Conservation (phyloP, 2,329 filamentous ascomycete genomes). For the Calonectria pseudoturangicola region DNA sequence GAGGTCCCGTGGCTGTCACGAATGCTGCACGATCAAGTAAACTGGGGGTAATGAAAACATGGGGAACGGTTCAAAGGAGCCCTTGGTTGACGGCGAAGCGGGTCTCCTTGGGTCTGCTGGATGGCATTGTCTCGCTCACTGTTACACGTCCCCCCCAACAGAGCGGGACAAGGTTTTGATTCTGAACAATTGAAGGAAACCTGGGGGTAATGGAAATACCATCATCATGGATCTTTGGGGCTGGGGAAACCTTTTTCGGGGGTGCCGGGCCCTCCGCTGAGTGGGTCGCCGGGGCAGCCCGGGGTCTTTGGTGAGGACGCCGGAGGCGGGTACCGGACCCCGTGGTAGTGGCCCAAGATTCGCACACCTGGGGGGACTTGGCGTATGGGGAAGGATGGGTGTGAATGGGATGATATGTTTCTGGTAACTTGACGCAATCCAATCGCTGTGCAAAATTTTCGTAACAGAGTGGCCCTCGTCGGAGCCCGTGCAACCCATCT, state of each 20-base stretch:
- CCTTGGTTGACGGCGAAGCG: slow-evolving; percentile 38
- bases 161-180: slow-evolving; percentile 26
- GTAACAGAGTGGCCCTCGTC: slow-evolving; percentile 16
- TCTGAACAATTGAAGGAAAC: slow-evolving; percentile 46
- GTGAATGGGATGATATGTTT: slow-evolving; percentile 38
- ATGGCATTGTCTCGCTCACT: slow-evolving; percentile 36
- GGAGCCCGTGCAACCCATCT: slow-evolving; percentile 47
- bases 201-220: slow-evolving; percentile 62
- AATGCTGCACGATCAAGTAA: slow-evolving; percentile 62
- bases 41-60: slow-evolving; percentile 61
- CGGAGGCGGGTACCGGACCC: slow-evolving; percentile 40
- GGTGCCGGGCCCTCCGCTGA: slow-evolving; percentile 49
- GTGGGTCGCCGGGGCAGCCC: slow-evolving; percentile 53
- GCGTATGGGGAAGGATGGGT: slow-evolving; percentile 41
- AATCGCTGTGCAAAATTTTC: slow-evolving; percentile 40
- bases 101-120: slow-evolving; percentile 36
- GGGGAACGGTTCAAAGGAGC: slow-evolving; percentile 45
- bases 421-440: background rate
- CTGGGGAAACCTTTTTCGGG: slow-evolving; percentile 45
- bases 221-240: slow-evolving; percentile 37
- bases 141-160: slow-evolving; percentile 29
- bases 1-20: slow-evolving; percentile 53
- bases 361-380: slow-evolving; percentile 31
- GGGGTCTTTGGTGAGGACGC: slow-evolving; percentile 38
- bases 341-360: slow-evolving; percentile 25